These are phyloP conservation scores for Daldinia grandis DNA, from an alignment of 495 filamentous ascomycete species.

Conservation along the genomic window DNA sequence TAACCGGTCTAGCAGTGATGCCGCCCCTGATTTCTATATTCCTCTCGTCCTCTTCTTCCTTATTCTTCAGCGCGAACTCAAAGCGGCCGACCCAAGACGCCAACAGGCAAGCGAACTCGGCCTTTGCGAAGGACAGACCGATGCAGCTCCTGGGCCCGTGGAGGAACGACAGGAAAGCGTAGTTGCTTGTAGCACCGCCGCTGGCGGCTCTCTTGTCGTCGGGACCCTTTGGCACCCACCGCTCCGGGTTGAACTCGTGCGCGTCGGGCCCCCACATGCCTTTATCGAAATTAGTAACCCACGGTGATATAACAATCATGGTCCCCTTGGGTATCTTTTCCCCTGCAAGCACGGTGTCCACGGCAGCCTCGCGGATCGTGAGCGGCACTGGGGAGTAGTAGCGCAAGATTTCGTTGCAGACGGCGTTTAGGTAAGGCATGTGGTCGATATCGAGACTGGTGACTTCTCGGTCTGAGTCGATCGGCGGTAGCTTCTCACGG, in stretches of 20 bases:
- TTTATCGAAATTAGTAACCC: slow-evolving; percentile 66
- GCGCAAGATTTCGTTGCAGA: slow-evolving; percentile 58
- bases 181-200: slow-evolving; percentile 65
- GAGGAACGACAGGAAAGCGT: slow-evolving; percentile 67
- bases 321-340: slow-evolving; percentile 64
- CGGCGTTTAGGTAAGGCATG: slow-evolving; percentile 64
- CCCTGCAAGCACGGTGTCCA: slow-evolving; percentile 71
- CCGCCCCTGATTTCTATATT: slow-evolving; percentile 66
- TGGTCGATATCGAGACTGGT: slow-evolving; percentile 60
- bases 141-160: slow-evolving; percentile 70
- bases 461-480: slow-evolving; percentile 56
- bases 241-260: slow-evolving; percentile 65
- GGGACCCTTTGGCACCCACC: slow-evolving; percentile 61
- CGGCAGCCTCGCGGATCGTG: slow-evolving; percentile 69
- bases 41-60: slow-evolving; percentile 60
- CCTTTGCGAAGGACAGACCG: slow-evolving; percentile 76
- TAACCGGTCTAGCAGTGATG: slow-evolving; percentile 69
- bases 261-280: slow-evolving; percentile 68
- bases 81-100: slow-evolving; percentile 79
- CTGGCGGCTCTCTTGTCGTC: slow-evolving; percentile 49
- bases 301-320: slow-evolving; percentile 63
- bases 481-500: slow-evolving; percentile 68
- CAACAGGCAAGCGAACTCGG: slow-evolving; percentile 83
- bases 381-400: slow-evolving; percentile 58
- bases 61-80: slow-evolving; percentile 68